phyloP scores from a whole-genome alignment of 75 land plant genomes.

The Ceratopteris richardii region DNA sequence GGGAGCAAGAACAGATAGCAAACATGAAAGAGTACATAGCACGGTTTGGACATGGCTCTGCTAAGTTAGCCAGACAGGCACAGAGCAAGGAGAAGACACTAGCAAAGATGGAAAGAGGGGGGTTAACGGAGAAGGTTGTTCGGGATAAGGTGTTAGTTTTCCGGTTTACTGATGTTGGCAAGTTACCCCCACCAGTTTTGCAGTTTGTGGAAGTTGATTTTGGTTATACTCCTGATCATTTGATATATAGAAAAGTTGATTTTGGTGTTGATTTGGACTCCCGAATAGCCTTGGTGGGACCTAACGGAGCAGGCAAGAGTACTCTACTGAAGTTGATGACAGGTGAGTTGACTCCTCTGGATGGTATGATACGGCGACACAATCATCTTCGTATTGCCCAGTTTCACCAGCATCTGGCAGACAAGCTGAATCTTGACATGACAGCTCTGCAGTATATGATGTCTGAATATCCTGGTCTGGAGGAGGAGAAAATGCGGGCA shows the following conservation, averaged over 20 bases:
- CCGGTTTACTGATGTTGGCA: slow-evolving; percentile 76
- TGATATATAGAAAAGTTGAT: slow-evolving; percentile 68
- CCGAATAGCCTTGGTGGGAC: slow-evolving; percentile 77
- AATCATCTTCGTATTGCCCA: slow-evolving; percentile 82
- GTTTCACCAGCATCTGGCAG: slow-evolving; percentile 80
- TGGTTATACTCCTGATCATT: slow-evolving; percentile 80
- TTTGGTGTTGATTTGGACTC: slow-evolving; percentile 90
- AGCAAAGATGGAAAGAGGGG: slow-evolving; percentile 89
- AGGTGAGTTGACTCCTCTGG: slow-evolving; percentile 63
- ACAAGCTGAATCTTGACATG: slow-evolving; percentile 61
- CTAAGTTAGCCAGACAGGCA: slow-evolving; percentile 81
- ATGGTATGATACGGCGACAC: slow-evolving; percentile 86
- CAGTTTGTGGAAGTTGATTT: slow-evolving; percentile 82
- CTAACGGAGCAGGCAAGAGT: slow-evolving; percentile 96
- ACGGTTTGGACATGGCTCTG: slow-evolving; percentile 84
- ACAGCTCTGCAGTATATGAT: slow-evolving; percentile 79
- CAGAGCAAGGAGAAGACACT: slow-evolving; percentile 87
- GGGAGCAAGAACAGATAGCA: slow-evolving; percentile 88
- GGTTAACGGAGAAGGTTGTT: slow-evolving; percentile 68
- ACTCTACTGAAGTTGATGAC: slow-evolving; percentile 89
- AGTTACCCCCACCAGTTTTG: slow-evolving; percentile 83
- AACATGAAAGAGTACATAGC: slow-evolving; percentile 91
- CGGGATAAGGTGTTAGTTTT: slow-evolving; percentile 60
- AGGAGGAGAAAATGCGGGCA: slow-evolving; percentile 87
- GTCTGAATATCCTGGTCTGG: slow-evolving; percentile 67